A percentile compares a stretch with the other conserved stretches of the same genome.
These are phyloP conservation scores for Pelargonium fulgidum DNA, from an alignment of 441 rosid species.

Conservation along the genomic window DNA sequence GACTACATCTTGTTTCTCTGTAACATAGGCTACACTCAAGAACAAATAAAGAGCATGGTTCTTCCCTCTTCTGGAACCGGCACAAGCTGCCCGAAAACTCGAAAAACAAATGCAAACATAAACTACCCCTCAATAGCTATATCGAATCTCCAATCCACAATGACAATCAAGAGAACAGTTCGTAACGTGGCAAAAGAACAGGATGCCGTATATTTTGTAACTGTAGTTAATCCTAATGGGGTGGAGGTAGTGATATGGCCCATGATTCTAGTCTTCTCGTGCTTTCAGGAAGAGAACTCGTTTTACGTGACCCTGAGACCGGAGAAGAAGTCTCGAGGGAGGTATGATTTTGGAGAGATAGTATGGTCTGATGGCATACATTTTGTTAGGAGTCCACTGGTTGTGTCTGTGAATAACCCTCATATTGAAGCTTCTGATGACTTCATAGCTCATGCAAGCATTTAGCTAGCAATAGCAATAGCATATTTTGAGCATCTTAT, in stretches of 20 bases:
- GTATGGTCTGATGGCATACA: constrained; percentile 51
- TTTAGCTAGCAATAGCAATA: no score
- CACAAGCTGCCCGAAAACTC: constrained; percentile 21
- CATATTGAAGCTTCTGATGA: no score
- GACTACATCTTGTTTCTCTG: constrained; percentile 57
- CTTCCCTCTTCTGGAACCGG: constrained; percentile 21
- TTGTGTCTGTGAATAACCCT: constrained; percentile 29
- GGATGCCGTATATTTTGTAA: constrained; percentile 34
- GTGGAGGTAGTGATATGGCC: constrained; percentile 60
- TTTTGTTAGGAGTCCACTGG: constrained; percentile 52
- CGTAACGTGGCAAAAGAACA: constrained; percentile 41
- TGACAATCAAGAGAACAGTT: constrained; percentile 45
- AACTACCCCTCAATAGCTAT: constrained; percentile 63
- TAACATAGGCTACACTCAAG: constrained; percentile 46
- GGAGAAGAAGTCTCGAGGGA: constrained; percentile 34
- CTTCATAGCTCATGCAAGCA: no score
- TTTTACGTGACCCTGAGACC: constrained; percentile 43
- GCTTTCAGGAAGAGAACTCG: constrained; percentile 29
- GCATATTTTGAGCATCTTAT: no score
- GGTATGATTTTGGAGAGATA: constrained; percentile 50
- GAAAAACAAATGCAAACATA: constrained; percentile 28
- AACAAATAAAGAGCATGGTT: constrained; percentile 34
- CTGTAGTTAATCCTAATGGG: constrained; percentile 40
- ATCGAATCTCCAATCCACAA: constrained; percentile 33
- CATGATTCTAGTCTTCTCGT: constrained; percentile 36